Base-by-base conservation (phyloP, 306 rosid species). In the Heteromeles arbutifolia region DNA sequence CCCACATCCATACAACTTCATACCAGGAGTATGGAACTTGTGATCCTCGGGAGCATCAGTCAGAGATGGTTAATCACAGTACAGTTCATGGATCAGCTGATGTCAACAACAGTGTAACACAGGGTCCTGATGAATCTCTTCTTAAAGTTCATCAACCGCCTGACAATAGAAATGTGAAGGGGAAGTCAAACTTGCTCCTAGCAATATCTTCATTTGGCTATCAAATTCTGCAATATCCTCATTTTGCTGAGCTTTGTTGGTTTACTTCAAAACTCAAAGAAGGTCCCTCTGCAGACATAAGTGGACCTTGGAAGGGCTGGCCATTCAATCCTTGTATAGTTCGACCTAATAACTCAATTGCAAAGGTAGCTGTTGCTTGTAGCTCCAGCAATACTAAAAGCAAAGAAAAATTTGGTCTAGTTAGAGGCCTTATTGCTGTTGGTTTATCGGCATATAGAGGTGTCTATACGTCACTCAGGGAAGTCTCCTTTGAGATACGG, bases 281-380 rank as follows among this genome's bases (percentile, higher is more conserved):
- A 75, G 99, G 97, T 79, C 97, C 99, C 63, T 85, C 79, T 79
- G 90, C 93, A 67, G 97, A 95, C 72, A 83, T 83, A 72, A 92
- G 82, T 79, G 99, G 99, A 44, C 97, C 97, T 39, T 95, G 99
- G 99, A 95, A 85, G 85, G 96, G 97, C 41, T 95, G 99, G 99
- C 97, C 98, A 74, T 95, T 95, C 83, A 92, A 95, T 83, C 90
- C 99, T 39, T 95, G 99, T 84, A 79, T 95, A 31, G 81, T 88
- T 79, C 89, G 91, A 54, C 96, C 99, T 21, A 69, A 43, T 74
- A 85, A 80, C 73, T 71, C 87, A 52, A 74, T 59, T 41, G 96
- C 90, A 67, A 81, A 87, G 79, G 87, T 57, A 68, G 75, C 63
- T 66, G 82, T 82, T 76, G 81, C 84, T 73, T 61, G 84, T 84